Evolutionary conservation across 345 rosid species (phyloP).

Genomic region (Odontarrhena argentea): DNA sequence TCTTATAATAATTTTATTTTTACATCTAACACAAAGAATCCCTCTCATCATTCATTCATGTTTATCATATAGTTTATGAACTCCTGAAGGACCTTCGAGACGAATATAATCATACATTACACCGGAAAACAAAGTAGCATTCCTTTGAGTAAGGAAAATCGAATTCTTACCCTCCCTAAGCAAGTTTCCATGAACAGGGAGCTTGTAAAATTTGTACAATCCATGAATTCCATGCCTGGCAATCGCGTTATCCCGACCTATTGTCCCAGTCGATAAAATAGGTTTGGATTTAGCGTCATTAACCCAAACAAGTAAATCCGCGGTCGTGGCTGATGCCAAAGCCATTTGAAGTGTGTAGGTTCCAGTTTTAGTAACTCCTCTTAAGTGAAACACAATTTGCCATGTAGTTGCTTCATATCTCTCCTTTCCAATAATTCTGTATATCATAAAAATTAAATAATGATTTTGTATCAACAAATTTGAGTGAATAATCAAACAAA

Average conservation of each 20-base stretch:
- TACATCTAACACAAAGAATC: not conserved
- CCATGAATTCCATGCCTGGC: constrained; percentile 48
- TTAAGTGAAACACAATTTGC: constrained; percentile 56
- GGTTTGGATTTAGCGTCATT: constrained; percentile 27
- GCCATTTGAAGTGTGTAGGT: constrained; percentile 69
- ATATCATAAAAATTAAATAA: not conserved
- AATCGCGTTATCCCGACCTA: constrained; percentile 42
- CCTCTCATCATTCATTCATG: not conserved
- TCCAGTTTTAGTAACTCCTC: constrained; percentile 35
- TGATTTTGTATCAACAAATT: not conserved
- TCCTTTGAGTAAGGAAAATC: constrained; percentile 64
- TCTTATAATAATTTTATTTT: too few relatives aligned
- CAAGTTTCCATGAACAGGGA: constrained; percentile 40
- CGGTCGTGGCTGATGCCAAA: constrained; percentile 60
- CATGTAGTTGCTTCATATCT: constrained; percentile 59
- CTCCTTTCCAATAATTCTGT: constrained; percentile 47
- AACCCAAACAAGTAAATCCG: constrained; percentile 47
- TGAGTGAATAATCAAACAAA: not conserved
- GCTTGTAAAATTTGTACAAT: constrained; percentile 51
- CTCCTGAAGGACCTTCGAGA: constrained; percentile 57
- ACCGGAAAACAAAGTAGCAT: constrained; percentile 44
- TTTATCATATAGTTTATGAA: not conserved
- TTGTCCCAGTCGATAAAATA: constrained; percentile 22
- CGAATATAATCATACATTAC: constrained; percentile 89
- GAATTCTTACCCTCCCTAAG: constrained; percentile 52